phyloP scores from a whole-genome alignment of 179 eudicot genomes.

The Beta macrorhiza region DNA sequence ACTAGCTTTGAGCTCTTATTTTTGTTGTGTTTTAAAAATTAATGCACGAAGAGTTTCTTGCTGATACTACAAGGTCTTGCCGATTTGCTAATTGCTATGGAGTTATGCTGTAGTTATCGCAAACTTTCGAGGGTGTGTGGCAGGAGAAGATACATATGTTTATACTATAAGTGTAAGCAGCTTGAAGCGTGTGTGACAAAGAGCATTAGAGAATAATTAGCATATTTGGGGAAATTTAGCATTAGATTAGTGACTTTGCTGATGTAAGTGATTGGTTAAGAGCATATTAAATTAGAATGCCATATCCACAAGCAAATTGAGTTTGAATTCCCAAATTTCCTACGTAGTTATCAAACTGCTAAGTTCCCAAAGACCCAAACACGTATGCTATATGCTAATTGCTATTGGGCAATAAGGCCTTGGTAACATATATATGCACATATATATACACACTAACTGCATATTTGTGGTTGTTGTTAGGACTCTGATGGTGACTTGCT shows the following conservation, averaged over 20 bases:
- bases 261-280: neutral
- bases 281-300: neutral
- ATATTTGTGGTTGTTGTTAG: slow-evolving; percentile 40
- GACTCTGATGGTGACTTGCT: slow-evolving; percentile 88
- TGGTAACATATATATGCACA: neutral
- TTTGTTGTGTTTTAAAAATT: neutral
- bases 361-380: neutral
- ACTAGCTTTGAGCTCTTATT: neutral
- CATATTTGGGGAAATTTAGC: neutral
- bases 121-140: slow-evolving; percentile 3
- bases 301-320: neutral
- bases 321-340: neutral
- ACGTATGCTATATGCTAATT: slow-evolving; percentile 6
- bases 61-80: neutral
- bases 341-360: neutral
- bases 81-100: neutral
- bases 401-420: neutral
- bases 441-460: slow-evolving; percentile 11
- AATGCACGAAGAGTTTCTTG: neutral
- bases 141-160: neutral
- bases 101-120: neutral
- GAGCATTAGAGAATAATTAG: neutral
- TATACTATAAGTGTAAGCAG: neutral
- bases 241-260: neutral
- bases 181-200: slow-evolving; percentile 1